Evolutionary conservation across 2,329 filamentous ascomycete species (phyloP).

Genomic region (Rutstroemia sp.): DNA sequence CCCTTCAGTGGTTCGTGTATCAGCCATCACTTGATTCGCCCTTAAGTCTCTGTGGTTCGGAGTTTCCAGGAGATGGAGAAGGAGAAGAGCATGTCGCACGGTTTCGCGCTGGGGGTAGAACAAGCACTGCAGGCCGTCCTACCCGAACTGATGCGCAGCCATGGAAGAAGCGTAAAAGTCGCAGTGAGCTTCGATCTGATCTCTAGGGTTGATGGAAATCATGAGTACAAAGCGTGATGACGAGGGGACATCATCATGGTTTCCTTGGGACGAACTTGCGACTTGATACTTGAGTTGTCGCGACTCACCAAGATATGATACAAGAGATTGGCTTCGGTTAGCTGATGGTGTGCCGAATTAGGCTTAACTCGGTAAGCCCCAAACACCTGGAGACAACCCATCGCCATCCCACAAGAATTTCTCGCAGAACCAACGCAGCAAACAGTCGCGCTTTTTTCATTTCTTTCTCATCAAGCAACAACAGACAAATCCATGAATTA

Average conservation of each 20-base stretch:
- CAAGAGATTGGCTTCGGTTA: neutral
- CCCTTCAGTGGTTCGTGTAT: neutral
- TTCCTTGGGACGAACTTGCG: neutral
- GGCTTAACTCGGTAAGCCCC: neutral
- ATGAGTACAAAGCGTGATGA: neutral
- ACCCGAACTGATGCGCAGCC: neutral
- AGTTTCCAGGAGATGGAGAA: neutral
- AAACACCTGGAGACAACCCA: too few species aligned
- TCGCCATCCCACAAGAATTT: too few species aligned
- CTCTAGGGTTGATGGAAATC: neutral
- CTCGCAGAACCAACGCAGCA: too few species aligned
- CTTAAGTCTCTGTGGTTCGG: neutral
- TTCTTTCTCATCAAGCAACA: too few species aligned
- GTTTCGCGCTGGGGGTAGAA: neutral
- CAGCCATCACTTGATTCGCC: neutral
- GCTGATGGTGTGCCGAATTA: neutral
- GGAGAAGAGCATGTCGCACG: neutral
- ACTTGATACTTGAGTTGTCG: neutral
- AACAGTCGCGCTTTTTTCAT: too few species aligned
- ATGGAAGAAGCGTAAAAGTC: neutral
- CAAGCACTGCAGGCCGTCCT: neutral
- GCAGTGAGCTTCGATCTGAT: neutral
- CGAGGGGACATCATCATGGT: neutral
- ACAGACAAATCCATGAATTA: too few species aligned
- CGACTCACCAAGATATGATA: neutral